phyloP scores from a whole-genome alignment of 2,329 filamentous ascomycete species.

The Escovopsis sp. region DNA sequence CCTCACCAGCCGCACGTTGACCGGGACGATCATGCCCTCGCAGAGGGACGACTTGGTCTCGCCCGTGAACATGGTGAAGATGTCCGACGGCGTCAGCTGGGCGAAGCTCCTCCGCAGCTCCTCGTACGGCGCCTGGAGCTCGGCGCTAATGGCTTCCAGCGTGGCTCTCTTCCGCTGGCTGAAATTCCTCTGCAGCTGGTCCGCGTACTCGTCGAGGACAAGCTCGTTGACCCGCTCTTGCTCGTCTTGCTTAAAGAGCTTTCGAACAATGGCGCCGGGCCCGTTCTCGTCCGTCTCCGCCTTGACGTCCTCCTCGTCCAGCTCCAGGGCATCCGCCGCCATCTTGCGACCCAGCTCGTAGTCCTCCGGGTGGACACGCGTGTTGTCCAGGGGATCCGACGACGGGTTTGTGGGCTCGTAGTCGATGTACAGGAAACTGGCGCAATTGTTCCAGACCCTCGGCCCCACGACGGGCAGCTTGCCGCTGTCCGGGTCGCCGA shows the following conservation, averaged over 20 bases:
- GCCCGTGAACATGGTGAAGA: slow-evolving; percentile 94
- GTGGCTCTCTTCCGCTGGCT: slow-evolving; percentile 92
- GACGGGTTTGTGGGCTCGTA: slow-evolving; percentile 71
- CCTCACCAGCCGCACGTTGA: slow-evolving; percentile 76
- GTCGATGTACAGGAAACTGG: slow-evolving; percentile 83
- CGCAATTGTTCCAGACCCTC: slow-evolving; percentile 91
- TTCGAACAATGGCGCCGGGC: slow-evolving; percentile 77
- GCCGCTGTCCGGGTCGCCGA: slow-evolving; percentile 72
- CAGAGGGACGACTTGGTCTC: slow-evolving; percentile 74
- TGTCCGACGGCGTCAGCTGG: slow-evolving; percentile 54
- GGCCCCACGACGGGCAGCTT: slow-evolving; percentile 70
- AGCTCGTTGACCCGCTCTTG: slow-evolving; percentile 94
- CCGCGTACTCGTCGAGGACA: slow-evolving; percentile 90
- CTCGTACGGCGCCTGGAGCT: slow-evolving; percentile 85
- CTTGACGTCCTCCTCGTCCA: slow-evolving; percentile 97
- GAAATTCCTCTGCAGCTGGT: slow-evolving; percentile 85
- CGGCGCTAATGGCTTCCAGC: slow-evolving; percentile 87
- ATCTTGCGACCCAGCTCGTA: slow-evolving; percentile 98
- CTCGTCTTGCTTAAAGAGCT: slow-evolving; percentile 86
- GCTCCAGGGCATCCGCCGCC: slow-evolving; percentile 87
- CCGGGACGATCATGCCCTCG: slow-evolving; percentile 84
- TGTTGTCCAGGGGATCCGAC: slow-evolving; percentile 90
- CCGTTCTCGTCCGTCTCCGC: slow-evolving; percentile 86
- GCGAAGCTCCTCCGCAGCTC: slow-evolving; percentile 75
- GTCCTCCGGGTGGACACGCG: slow-evolving; percentile 93